Conservation (phyloP, 768 basidiomycete species). For the Sarcodon aspratus region DNA sequence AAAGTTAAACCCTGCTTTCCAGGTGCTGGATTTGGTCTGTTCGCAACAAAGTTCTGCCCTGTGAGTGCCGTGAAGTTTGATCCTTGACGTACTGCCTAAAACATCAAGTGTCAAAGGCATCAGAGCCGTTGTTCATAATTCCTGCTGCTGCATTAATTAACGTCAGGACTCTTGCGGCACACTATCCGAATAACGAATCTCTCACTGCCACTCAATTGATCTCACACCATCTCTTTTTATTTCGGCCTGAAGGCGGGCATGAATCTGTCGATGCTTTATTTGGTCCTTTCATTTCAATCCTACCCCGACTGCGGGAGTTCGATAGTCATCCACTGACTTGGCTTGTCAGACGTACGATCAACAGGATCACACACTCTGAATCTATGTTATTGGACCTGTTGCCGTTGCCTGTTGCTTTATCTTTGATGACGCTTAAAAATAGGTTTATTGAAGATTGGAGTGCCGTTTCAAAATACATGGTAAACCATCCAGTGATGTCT, state of each 20-base stretch:
- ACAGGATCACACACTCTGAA: constrained; percentile 8
- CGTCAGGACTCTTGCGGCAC: constrained; percentile 45
- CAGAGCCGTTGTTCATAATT: constrained; percentile 51
- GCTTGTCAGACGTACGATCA: constrained; percentile 26
- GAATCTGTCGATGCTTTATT: constrained; percentile 44
- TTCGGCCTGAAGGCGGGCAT: constrained; percentile 34
- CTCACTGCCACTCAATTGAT: constrained; percentile 66
- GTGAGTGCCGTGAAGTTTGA: constrained; percentile 20
- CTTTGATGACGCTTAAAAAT: constrained; percentile 29
- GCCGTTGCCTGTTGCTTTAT: constrained; percentile 32
- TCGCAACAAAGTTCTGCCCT: constrained; percentile 30
- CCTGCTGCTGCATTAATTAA: constrained; percentile 69
- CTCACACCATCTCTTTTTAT: constrained; percentile 67
- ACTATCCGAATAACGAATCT: constrained; percentile 33
- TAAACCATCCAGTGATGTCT: constrained; percentile 18
- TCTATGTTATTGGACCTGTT: constrained; percentile 27
- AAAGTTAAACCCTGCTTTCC: neutral
- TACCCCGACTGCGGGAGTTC: constrained; percentile 53
- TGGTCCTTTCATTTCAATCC: constrained; percentile 68
- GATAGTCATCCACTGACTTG: constrained; percentile 76
- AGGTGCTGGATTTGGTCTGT: constrained; percentile 68
- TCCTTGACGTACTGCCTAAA: neutral
- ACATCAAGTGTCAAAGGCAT: constrained; percentile 27
- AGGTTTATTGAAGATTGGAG: constrained; percentile 54
- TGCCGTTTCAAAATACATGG: constrained; percentile 37